Evolutionary conservation across 2,329 filamentous ascomycete species (phyloP).

Genomic region (Microcera coccophila): DNA sequence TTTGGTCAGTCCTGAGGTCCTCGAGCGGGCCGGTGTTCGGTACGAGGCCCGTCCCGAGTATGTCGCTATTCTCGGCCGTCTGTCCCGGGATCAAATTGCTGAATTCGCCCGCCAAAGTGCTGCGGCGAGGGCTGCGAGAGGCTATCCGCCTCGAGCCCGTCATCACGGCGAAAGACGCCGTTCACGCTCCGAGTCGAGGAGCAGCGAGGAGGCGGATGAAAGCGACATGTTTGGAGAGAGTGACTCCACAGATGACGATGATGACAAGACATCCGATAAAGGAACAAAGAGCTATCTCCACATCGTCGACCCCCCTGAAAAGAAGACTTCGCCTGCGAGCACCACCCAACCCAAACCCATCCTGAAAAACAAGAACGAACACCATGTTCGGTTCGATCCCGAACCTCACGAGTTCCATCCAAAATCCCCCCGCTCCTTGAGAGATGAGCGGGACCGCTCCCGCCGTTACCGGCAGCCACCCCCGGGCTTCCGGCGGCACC

Average conservation of each 20-base stretch:
- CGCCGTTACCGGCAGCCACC: slow-evolving; percentile 28
- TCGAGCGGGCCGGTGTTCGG: slow-evolving; percentile 52
- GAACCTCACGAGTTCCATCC: slow-evolving; percentile 44
- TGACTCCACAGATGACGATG: slow-evolving; percentile 32
- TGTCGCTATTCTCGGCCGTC: slow-evolving; percentile 57
- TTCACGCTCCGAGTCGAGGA: slow-evolving; percentile 31
- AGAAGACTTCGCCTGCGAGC: slow-evolving; percentile 33
- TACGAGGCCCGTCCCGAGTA: slow-evolving; percentile 60
- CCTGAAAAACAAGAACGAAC: slow-evolving; percentile 58
- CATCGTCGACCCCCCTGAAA: slow-evolving; percentile 36
- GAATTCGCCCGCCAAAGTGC: slow-evolving; percentile 48
- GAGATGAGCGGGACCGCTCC: slow-evolving; percentile 33
- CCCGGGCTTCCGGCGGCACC: slow-evolving; percentile 17
- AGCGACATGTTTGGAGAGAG: slow-evolving; percentile 30
- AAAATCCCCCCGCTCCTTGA: slow-evolving; percentile 25
- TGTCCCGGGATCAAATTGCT: slow-evolving; percentile 49
- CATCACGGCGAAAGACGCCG: slow-evolving; percentile 8
- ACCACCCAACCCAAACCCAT: slow-evolving; percentile 51
- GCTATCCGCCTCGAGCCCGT: slow-evolving; percentile 19
- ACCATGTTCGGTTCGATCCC: slow-evolving; percentile 53
- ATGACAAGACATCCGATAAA: slow-evolving; percentile 31
- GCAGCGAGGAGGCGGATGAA: slow-evolving; percentile 31
- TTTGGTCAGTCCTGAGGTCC: slow-evolving; percentile 55
- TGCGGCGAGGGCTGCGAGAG: slow-evolving; percentile 41
- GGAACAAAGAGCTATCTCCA: slow-evolving; percentile 33